Conservation (phyloP, 768 basidiomycete species). For the Cyclocybe cylindracea region DNA sequence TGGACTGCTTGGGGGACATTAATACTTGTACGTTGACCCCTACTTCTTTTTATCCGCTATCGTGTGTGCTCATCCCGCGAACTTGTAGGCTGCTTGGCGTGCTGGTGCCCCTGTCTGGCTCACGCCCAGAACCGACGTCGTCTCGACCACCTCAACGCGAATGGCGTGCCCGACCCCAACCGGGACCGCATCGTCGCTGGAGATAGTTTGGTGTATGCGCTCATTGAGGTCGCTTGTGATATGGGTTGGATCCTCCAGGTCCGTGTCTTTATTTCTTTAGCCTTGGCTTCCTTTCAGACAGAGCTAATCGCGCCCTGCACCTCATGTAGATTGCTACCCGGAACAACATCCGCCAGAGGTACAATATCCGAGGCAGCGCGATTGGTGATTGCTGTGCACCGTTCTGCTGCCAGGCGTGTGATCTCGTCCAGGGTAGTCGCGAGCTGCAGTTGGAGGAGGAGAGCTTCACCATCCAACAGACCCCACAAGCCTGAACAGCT, state of each 20-base stretch:
- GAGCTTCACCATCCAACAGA: slow-evolving; percentile 8
- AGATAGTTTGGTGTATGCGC: slow-evolving; percentile 12
- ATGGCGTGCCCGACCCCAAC: slow-evolving; percentile 17
- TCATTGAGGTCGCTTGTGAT: slow-evolving; percentile 16
- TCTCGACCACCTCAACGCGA: slow-evolving; percentile 15
- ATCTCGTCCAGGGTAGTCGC: slow-evolving; percentile 17
- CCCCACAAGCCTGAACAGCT: neutral
- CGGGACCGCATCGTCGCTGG: slow-evolving; percentile 5
- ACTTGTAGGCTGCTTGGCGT: slow-evolving; percentile 14
- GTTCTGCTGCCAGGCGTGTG: slow-evolving; percentile 20
- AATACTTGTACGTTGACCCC: slow-evolving; percentile 22
- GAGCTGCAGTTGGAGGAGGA: slow-evolving; percentile 22
- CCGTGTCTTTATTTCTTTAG: neutral
- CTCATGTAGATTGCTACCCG: slow-evolving; percentile 15
- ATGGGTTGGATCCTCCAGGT: slow-evolving; percentile 23
- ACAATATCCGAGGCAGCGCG: slow-evolving; percentile 17
- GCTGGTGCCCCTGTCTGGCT: slow-evolving; percentile 21
- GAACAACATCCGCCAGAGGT: slow-evolving; percentile 15
- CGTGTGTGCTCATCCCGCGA: neutral
- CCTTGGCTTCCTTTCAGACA: neutral
- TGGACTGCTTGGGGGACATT: slow-evolving; percentile 24
- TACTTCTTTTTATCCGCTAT: neutral
- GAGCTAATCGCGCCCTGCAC: neutral
- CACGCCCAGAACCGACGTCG: slow-evolving; percentile 17
- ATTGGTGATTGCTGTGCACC: slow-evolving; percentile 17